These are phyloP conservation scores for Blastocystis sp. DNA, from an alignment of 352 stramenopile genomes.

Conservation along the genomic window DNA sequence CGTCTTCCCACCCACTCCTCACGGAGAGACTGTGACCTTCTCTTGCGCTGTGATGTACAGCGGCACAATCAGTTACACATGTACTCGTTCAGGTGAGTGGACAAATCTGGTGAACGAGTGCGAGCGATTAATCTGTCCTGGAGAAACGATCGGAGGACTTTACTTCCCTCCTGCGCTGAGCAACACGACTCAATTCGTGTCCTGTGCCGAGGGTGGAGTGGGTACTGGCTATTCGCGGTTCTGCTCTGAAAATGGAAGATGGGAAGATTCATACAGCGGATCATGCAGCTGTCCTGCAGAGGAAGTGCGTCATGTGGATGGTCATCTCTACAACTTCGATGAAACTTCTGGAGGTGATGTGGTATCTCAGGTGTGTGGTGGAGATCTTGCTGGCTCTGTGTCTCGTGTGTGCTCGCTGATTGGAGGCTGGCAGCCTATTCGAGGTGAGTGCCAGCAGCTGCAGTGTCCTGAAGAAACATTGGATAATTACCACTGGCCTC, in stretches of 20 bases:
- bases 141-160: background rate
- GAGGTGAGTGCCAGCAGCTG: background rate
- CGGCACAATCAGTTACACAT: background rate
- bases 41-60: background rate
- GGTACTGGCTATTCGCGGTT: constrained; percentile 25
- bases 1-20: background rate
- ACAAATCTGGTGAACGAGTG: constrained; percentile 27
- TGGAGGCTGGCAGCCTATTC: background rate
- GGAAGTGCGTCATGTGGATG: background rate
- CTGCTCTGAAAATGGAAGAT: background rate
- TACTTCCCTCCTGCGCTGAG: background rate
- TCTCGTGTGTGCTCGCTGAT: background rate
- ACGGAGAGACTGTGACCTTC: background rate
- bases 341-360: background rate
- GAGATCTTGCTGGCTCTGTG: background rate
- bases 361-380: background rate
- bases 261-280: background rate
- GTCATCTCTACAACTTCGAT: background rate
- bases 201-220: background rate
- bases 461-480: constrained; percentile 18
- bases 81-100: background rate
- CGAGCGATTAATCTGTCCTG: background rate
- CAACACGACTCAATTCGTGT: background rate
- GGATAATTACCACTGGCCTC: background rate
- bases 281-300: constrained; percentile 18